Percentiles rank a stretch among this genome's conserved stretches.
Conservation (phyloP, 2,329 filamentous ascomycete genomes). For the Zasmidium angulare region DNA sequence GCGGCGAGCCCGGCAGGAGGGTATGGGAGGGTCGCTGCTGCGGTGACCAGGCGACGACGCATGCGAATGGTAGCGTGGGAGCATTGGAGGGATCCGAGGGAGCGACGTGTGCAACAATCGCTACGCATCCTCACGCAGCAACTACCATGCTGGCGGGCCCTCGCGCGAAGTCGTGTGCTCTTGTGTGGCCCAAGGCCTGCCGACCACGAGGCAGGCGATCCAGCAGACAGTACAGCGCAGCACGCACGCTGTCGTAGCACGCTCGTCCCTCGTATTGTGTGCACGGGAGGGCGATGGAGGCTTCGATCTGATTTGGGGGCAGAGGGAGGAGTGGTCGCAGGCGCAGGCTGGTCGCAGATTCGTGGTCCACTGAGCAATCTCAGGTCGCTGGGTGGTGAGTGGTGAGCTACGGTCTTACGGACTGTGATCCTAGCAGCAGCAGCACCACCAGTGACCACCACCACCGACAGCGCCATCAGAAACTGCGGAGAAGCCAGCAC, state of each 20-base stretch:
- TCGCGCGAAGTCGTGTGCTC: background rate
- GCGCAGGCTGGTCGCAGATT: too few species aligned
- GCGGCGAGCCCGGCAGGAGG: slow-evolving; percentile 36
- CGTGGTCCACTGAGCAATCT: background rate
- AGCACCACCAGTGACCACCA: too few species aligned
- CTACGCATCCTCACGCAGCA: slow-evolving; percentile 18
- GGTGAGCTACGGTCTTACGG: background rate
- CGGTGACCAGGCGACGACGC: slow-evolving; percentile 35
- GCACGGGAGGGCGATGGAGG: too few species aligned
- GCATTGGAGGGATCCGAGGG: slow-evolving; percentile 30
- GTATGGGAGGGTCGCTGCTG: slow-evolving; percentile 38
- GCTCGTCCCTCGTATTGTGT: slow-evolving; percentile 3
- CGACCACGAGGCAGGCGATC: background rate
- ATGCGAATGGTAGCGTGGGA: slow-evolving; percentile 15
- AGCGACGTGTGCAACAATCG: slow-evolving; percentile 29
- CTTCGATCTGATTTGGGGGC: too few species aligned
- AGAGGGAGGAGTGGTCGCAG: too few species aligned
- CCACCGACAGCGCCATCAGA: too few species aligned
- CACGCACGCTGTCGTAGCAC: slow-evolving; percentile 6
- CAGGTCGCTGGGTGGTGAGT: background rate
- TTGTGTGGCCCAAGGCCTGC: background rate
- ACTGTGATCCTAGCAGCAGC: background rate
- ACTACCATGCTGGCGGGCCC: slow-evolving; percentile 25
- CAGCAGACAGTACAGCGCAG: background rate
- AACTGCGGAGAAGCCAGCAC: too few species aligned